Evolutionary conservation across 108 stramenopile genomes (phyloP), one percentile per base, ranked within the genome.

Genomic region (Bacterosira constricta): DNA sequence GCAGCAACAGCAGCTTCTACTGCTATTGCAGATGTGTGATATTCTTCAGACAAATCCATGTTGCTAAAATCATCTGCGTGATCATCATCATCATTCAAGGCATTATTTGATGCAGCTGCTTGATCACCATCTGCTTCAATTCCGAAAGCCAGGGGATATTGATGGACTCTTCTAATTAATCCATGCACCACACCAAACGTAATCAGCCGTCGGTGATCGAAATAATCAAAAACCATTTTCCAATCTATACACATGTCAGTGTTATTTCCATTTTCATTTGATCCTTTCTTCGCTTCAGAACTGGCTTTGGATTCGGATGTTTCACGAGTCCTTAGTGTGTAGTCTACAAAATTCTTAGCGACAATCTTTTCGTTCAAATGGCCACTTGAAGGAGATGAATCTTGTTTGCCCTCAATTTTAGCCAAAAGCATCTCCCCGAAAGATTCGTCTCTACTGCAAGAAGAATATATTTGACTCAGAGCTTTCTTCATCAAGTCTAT

Each of bases 101-200:
- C 35, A 13, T 21, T 38, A 10, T 20, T 38, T 23, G 3, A 17
- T 25, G 20, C 3, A 8, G 54, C 13, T 6, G 25, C 30, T n/a
- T 61, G 55, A 3, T 71, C 54, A 18, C 34, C 21, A 6, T 52
- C 60, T 18, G 52, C 39, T 50, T 35, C 70, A 4, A 60, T 69
- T 57, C 62, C 68, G 54, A 79, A 71, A 37, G 82, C 83, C 65
- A 85, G 36, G 2, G 96, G 96, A 61, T 79, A 94, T 36, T 80
- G 68, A 63, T 97, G 96, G 46, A 97, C 84, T 37, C 96, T 81
- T 1, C 73, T 56, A 17, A 97, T 68, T 20, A 97, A 52, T 12
- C 93, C 94, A 70, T 90, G 83, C 23, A 94, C 69, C 1, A 94
- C 66, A 20, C 96, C 96, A 75, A 97, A 97, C 1, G 95, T 83